Evolutionary conservation across 306 rosid species (phyloP).

Genomic region (Medicago arabica): DNA sequence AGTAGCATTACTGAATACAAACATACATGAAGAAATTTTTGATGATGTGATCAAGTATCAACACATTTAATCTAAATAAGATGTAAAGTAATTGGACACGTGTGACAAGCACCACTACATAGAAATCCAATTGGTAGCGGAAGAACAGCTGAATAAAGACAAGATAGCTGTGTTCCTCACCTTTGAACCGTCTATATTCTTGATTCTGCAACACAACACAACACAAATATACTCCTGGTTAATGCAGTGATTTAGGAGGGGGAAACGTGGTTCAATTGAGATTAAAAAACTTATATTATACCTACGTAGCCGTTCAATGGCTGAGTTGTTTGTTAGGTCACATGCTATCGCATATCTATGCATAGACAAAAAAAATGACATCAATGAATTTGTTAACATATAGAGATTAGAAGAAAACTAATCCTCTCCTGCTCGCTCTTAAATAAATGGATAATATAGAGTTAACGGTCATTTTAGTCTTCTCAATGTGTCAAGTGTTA

Average conservation of each 20-base stretch:
- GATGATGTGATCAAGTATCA: slow-evolving; percentile 15
- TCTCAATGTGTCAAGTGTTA: no score
- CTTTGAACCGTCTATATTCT: slow-evolving; percentile 81
- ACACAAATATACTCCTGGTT: slow-evolving; percentile 40
- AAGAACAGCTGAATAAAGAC: slow-evolving; percentile 22
- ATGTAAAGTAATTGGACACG: slow-evolving; percentile 29
- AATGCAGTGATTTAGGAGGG: slow-evolving; percentile 19
- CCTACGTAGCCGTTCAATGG: slow-evolving; percentile 95
- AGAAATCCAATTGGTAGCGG: slow-evolving; percentile 18
- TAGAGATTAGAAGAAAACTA: background rate
- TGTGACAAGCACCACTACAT: background rate
- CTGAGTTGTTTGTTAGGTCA: slow-evolving; percentile 77
- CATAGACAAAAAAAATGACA: slow-evolving; percentile 25
- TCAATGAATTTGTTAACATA: background rate
- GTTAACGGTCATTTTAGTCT: no score
- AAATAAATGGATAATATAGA: no score
- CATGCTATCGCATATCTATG: slow-evolving; percentile 84
- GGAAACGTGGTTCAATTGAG: background rate
- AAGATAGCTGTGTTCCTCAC: slow-evolving; percentile 52
- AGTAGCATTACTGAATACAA: slow-evolving; percentile 28
- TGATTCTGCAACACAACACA: slow-evolving; percentile 74
- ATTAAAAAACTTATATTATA: slow-evolving; percentile 29
- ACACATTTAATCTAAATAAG: slow-evolving; percentile 13
- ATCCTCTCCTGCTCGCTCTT: background rate
- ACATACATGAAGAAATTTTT: background rate